A percentile compares a stretch with the other conserved stretches of the same genome.
Evolutionary conservation across 768 basidiomycete genomes (phyloP).

Genomic region (Xerocomus potaroensis): DNA sequence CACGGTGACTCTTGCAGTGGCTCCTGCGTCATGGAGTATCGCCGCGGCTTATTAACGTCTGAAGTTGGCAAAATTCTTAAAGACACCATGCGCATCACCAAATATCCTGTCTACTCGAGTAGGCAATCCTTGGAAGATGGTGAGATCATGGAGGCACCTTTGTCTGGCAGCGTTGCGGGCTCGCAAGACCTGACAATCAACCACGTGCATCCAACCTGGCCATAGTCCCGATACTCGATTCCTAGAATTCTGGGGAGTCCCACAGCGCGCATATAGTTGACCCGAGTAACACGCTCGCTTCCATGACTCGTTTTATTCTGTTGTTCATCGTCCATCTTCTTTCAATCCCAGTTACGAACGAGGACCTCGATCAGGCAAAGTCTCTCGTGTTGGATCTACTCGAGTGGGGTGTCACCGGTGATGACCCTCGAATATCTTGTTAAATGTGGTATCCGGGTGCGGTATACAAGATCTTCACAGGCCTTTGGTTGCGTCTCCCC

Average conservation of each 20-base stretch:
- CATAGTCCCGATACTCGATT: neutral
- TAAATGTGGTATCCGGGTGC: conserved; percentile 37
- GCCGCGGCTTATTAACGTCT: too few relatives aligned
- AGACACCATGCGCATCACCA: too few relatives aligned
- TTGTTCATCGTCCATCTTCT: neutral
- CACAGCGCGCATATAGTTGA: neutral
- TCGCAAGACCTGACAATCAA: neutral
- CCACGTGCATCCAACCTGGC: neutral
- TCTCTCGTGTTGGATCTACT: conserved; percentile 49
- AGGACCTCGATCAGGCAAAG: conserved; percentile 42
- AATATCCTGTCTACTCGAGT: too few relatives aligned
- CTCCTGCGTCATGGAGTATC: too few relatives aligned
- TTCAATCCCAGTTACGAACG: conserved; percentile 33
- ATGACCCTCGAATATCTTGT: conserved; percentile 46
- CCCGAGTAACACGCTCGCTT: conserved; percentile 14
- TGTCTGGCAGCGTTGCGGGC: neutral
- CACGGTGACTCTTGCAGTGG: too few relatives aligned
- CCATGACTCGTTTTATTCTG: neutral
- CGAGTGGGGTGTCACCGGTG: conserved; percentile 56
- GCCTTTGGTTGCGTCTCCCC: conserved; percentile 35
- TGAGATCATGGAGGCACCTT: conserved; percentile 18
- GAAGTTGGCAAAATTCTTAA: too few relatives aligned
- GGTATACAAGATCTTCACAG: conserved; percentile 36
- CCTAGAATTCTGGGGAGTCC: neutral
- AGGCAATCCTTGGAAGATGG: conserved; percentile 18